These are phyloP conservation scores for Globisporangium radiosum DNA, from an alignment of 352 stramenopile species.

Conservation along the genomic window DNA sequence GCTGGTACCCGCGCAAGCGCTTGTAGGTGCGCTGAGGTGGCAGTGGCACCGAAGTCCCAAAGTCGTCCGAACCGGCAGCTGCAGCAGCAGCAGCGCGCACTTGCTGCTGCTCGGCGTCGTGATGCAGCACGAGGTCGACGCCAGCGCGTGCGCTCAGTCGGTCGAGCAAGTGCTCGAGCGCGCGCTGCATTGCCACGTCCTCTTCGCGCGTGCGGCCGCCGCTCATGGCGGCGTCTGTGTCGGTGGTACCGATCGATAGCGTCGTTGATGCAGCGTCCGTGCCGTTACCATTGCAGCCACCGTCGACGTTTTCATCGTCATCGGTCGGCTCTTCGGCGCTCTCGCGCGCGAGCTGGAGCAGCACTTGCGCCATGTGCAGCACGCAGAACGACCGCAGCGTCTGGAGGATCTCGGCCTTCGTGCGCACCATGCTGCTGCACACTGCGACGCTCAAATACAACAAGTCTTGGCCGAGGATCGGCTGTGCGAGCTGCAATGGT, in stretches of 20 bases:
- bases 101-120: conserved; percentile 5
- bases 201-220: conserved; percentile 24
- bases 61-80: conserved; percentile 5
- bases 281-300: conserved; percentile 4
- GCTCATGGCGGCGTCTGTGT: background rate
- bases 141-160: conserved; percentile 36
- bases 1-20: conserved; percentile 41
- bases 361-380: conserved; percentile 72
- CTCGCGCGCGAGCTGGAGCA: conserved; percentile 54
- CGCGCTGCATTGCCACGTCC: conserved; percentile 28
- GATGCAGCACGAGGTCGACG: conserved; percentile 21
- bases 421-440: conserved; percentile 71
- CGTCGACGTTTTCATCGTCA: conserved; percentile 15
- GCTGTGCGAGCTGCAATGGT: conserved; percentile 46
- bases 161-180: conserved; percentile 49
- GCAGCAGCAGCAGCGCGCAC: background rate
- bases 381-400: conserved; percentile 74
- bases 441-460: conserved; percentile 70
- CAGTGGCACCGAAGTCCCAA: too few species aligned
- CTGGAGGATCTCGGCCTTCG: conserved; percentile 72
- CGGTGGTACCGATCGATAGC: conserved; percentile 4
- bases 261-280: background rate
- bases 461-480: conserved; percentile 67
- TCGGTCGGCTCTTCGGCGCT: conserved; percentile 55
- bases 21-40: conserved; percentile 8